Percentiles rank a stretch among this genome's conserved stretches.
Evolutionary conservation across 345 rosid genomes (phyloP).

Genomic region (Pistacia integerrima): DNA sequence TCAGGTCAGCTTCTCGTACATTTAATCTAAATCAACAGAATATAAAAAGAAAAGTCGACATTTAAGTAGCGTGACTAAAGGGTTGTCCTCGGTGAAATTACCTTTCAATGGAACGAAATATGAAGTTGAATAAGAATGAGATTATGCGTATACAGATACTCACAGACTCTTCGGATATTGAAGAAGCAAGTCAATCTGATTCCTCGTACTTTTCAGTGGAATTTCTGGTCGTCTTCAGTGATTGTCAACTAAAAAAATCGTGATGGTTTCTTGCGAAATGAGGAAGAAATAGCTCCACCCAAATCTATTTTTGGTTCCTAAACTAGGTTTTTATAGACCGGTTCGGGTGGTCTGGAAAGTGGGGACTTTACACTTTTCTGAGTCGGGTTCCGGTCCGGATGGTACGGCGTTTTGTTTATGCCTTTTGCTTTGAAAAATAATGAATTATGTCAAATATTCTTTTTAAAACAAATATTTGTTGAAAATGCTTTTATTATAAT

Average conservation of each 20-base stretch:
- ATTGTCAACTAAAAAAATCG: not conserved
- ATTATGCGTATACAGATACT: not conserved
- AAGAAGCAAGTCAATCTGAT: not conserved
- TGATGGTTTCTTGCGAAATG: not conserved
- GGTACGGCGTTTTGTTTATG: too few species aligned
- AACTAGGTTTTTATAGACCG: constrained; percentile 7
- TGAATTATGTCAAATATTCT: too few species aligned
- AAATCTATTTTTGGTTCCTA: not conserved
- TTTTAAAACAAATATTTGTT: too few species aligned
- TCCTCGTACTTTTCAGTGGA: not conserved
- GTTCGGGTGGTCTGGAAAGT: not conserved
- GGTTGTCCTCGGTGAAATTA: not conserved
- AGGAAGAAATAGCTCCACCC: not conserved
- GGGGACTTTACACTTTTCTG: too few species aligned
- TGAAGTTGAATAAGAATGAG: not conserved
- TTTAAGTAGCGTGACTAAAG: not conserved
- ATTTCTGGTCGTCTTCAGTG: not conserved
- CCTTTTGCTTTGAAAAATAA: too few species aligned
- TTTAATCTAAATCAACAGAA: not conserved
- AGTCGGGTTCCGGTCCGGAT: not conserved
- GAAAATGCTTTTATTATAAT: too few species aligned
- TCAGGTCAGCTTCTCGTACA: not conserved
- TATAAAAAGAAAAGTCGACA: not conserved
- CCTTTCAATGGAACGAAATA: not conserved
- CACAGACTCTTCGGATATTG: not conserved